A percentile compares a stretch with the other conserved stretches of the same genome.
These are phyloP conservation scores for Chamaenerion angustifolium DNA, from an alignment of 345 rosid species.

Conservation along the genomic window DNA sequence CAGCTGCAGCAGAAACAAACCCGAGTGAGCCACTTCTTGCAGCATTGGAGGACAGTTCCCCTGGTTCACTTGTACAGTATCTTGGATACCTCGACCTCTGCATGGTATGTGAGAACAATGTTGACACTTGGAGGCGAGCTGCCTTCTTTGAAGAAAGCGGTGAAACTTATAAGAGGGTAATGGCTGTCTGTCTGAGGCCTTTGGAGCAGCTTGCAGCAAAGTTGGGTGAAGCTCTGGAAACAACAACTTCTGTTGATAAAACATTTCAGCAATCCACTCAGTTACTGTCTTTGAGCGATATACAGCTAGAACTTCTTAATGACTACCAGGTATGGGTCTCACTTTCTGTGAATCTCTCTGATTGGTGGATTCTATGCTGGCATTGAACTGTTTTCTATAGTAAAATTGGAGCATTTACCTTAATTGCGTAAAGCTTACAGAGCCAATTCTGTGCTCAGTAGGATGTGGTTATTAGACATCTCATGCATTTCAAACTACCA, in stretches of 20 bases:
- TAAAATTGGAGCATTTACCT: not conserved
- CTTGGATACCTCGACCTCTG: conserved; percentile 93
- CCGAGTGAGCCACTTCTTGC: conserved; percentile 88
- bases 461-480: too few species aligned
- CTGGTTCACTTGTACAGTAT: conserved; percentile 59
- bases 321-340: conserved; percentile 52
- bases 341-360: conserved; percentile 2
- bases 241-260: conserved; percentile 33
- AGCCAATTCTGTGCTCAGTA: too few species aligned
- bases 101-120: conserved; percentile 87
- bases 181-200: conserved; percentile 64
- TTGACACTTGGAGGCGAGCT: conserved; percentile 88
- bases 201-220: conserved; percentile 63
- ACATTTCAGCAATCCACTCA: conserved; percentile 29
- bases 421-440: not conserved
- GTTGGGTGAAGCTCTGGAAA: conserved; percentile 44
- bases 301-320: conserved; percentile 35
- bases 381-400: too few species aligned
- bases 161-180: conserved; percentile 78
- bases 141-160: conserved; percentile 91
- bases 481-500: too few species aligned
- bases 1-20: conserved; percentile 96
- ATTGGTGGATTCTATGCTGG: too few species aligned
- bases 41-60: conserved; percentile 61
- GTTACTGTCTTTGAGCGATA: conserved; percentile 25